Evolutionary conservation across 768 basidiomycete genomes (phyloP).

Genomic region (Psilocybe cyanescens): DNA sequence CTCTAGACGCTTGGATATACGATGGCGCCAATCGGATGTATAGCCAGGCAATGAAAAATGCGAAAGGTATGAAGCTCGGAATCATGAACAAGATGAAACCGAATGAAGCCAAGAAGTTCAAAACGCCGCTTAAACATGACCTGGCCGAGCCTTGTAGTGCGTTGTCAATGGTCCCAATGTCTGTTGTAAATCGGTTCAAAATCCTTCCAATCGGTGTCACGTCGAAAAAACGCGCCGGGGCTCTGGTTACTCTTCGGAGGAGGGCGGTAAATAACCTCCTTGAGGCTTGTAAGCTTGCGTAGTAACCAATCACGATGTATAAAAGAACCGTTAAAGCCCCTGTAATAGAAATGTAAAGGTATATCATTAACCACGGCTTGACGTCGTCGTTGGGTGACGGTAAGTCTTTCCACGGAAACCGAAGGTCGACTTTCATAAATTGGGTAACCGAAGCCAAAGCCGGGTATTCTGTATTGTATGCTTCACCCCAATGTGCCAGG

Average conservation of each 20-base stretch:
- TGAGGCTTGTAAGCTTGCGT: conserved; percentile 69
- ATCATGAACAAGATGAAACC: conserved; percentile 64
- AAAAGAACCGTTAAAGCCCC: conserved; percentile 57
- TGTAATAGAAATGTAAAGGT: conserved; percentile 62
- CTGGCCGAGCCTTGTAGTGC: conserved; percentile 60
- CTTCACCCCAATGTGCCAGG: conserved; percentile 71
- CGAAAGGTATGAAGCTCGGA: conserved; percentile 68
- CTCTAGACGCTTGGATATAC: conserved; percentile 65
- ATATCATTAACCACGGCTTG: conserved; percentile 67
- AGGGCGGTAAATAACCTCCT: conserved; percentile 60
- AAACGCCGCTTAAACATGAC: conserved; percentile 54
- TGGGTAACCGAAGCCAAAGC: conserved; percentile 17
- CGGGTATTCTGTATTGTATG: conserved; percentile 47
- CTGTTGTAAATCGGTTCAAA: conserved; percentile 78
- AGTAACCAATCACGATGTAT: conserved; percentile 67
- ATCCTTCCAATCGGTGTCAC: conserved; percentile 78
- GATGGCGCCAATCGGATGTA: conserved; percentile 66
- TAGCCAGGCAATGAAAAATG: conserved; percentile 68
- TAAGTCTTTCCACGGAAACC: conserved; percentile 49
- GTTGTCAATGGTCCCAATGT: conserved; percentile 77
- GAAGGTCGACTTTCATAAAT: conserved; percentile 14
- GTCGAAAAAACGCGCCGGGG: conserved; percentile 75
- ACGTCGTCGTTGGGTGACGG: conserved; percentile 66
- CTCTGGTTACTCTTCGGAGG: conserved; percentile 57
- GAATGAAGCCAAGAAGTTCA: conserved; percentile 69